Evolutionary conservation across 768 basidiomycete genomes (phyloP).

Genomic region (Russula abietina): DNA sequence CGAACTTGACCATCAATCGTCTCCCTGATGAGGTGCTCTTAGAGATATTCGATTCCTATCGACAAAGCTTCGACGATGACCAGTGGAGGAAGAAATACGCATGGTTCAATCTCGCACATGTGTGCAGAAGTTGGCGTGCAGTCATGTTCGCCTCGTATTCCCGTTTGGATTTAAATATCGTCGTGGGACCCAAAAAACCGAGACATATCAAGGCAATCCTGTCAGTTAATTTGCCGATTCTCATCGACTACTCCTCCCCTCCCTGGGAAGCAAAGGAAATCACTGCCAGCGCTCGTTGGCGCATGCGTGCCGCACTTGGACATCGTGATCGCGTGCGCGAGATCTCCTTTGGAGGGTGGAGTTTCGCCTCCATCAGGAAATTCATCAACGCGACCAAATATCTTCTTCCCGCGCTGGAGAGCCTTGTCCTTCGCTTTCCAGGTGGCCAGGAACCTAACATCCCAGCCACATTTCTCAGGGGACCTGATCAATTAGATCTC

Average conservation of each 20-base stretch:
- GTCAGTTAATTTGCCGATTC: not conserved
- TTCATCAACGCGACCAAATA: not conserved
- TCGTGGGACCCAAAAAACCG: not conserved
- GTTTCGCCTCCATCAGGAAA: not conserved
- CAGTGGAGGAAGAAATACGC: slow-evolving; percentile 17
- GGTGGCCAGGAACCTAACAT: rapidly evolving
- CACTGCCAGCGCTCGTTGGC: too few relatives aligned
- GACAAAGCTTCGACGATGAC: not conserved
- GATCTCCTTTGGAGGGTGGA: not conserved
- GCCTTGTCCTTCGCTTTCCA: not conserved
- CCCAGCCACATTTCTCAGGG: not conserved
- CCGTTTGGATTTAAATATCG: not conserved
- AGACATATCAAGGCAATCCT: not conserved
- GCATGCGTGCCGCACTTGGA: too few relatives aligned
- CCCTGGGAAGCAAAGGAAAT: too few relatives aligned
- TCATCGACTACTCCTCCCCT: not conserved
- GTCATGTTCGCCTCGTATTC: not conserved
- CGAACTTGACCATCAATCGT: not conserved
- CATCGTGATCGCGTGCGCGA: too few relatives aligned
- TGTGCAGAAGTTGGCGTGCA: slow-evolving; percentile 5
- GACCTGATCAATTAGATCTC: not conserved
- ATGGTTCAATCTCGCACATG: slow-evolving; percentile 15
- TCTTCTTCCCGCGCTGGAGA: slow-evolving; percentile 2
- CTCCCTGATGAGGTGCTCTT: not conserved
- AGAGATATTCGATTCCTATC: not conserved